Evolutionary conservation across 2,329 filamentous ascomycete genomes (phyloP).

Genomic region (Neonectria neomacrospora): DNA sequence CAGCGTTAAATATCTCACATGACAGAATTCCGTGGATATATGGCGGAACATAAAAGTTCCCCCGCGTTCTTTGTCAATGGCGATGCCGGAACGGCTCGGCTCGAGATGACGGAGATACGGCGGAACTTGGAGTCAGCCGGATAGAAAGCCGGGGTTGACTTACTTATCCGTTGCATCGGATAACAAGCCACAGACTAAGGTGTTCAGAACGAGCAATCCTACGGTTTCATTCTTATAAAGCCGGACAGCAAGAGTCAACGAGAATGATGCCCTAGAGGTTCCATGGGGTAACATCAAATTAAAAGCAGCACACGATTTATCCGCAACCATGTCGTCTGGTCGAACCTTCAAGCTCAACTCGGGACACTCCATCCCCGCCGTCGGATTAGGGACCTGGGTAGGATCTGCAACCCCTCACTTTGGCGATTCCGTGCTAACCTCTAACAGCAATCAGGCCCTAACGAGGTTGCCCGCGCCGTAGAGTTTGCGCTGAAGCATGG

Average conservation of each 20-base stretch:
- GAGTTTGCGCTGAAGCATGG: slow-evolving; percentile 55
- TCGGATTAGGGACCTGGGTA: slow-evolving; percentile 51
- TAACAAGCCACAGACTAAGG: neutral
- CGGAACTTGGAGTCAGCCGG: neutral
- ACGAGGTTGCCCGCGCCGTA: slow-evolving; percentile 60
- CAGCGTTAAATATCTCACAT: neutral
- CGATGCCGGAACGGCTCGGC: neutral
- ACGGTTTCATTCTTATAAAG: neutral
- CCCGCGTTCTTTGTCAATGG: neutral
- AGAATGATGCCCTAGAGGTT: neutral
- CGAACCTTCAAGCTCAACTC: slow-evolving; percentile 47
- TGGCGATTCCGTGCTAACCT: neutral
- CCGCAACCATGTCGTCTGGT: slow-evolving; percentile 38
- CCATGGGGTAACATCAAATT: neutral
- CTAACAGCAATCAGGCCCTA: slow-evolving; percentile 50
- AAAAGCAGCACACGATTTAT: neutral
- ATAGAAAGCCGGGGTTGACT: neutral
- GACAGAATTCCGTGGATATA: neutral
- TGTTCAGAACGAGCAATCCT: neutral
- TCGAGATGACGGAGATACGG: neutral
- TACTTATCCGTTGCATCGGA: neutral
- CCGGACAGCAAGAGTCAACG: neutral
- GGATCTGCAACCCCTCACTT: slow-evolving; percentile 5
- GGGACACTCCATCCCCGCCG: slow-evolving; percentile 47
- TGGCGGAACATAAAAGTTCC: neutral